These are phyloP conservation scores for Coemansia sp. DNA, from an alignment of 192 early-diverging fungal genomes.

Conservation along the genomic window DNA sequence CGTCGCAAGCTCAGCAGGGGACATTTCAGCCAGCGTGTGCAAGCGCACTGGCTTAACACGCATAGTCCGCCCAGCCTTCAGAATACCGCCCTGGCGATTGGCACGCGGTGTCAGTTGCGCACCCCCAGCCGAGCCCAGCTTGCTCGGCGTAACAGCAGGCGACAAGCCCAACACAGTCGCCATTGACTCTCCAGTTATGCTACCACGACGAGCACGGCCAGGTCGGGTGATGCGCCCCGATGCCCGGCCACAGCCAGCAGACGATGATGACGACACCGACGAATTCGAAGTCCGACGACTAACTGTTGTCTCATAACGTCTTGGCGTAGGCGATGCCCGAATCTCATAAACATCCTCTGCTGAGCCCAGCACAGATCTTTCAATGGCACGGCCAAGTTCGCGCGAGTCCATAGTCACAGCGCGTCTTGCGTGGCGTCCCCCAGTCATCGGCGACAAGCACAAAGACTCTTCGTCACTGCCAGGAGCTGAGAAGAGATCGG, in stretches of 20 bases:
- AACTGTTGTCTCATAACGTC: neutral
- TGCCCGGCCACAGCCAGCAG: neutral
- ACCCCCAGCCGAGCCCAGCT: neutral
- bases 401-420: conserved; percentile 5
- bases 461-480: neutral
- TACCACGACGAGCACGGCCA: neutral
- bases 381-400: neutral
- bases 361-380: neutral
- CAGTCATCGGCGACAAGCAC: neutral
- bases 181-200: neutral
- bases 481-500: neutral
- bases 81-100: conserved; percentile 36
- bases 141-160: neutral
- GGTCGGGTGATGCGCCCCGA: conserved; percentile 8
- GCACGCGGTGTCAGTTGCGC: conserved; percentile 46
- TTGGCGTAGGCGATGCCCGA: neutral
- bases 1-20: neutral
- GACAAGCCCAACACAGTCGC: neutral
- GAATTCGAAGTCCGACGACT: conserved; percentile 6
- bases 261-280: conserved; percentile 11
- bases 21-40: conserved; percentile 8
- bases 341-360: neutral
- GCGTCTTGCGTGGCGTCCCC: neutral
- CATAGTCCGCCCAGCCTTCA: conserved; percentile 40
- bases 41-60: conserved; percentile 24